Base-by-base conservation (phyloP, 805 yeast genomes). In the Teunomyces funiuensis region DNA sequence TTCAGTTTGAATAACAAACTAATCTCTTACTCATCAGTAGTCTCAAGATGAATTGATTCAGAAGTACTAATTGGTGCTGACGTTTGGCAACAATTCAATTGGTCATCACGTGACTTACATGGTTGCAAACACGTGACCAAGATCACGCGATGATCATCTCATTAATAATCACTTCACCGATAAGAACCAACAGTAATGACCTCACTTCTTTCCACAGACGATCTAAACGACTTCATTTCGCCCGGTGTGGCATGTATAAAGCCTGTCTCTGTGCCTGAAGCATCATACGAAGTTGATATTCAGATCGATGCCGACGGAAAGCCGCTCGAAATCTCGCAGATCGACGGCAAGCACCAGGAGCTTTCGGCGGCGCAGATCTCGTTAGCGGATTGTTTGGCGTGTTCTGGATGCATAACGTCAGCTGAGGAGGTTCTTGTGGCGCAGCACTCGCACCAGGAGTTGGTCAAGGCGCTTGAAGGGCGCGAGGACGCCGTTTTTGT, bases 241-340 rank as follows among this genome's bases (percentile, higher is more conserved):
- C 99, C 98, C 0, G 95, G 96, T 0, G 82, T 87, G 19, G 98
- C 97, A 0, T 93, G 99, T 60, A 83, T 90, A 41, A 93, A 88
- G 65, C 97, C 98, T 0, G 83, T 82, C 8, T 83, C 77, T 40
- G 61, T 57, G 14, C 60, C 65, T 33, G 58, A 55, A 11, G 15
- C 14, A 3, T 10, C 26, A 3, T 65, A 61, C 33, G 68, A 73
- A 43, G 58, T 69, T 3, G 86, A 80, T 47, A 79, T 85, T 30
- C 82, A 80, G 55, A 75, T 80, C 16, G 83, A 77, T 43, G 55
- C 61, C 16, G 69, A 73, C 31, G 88, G 86, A 3, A 73, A 74
- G 28, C 84, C 87, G 6, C 54, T 80, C 7, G 90, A 87, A 51
- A 89, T 88, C 2, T 78, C 83, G 5, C 73, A 76, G 34, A 79